phyloP scores from a whole-genome alignment of 768 basidiomycete genomes.

The Hygrophorus pudorinus region DNA sequence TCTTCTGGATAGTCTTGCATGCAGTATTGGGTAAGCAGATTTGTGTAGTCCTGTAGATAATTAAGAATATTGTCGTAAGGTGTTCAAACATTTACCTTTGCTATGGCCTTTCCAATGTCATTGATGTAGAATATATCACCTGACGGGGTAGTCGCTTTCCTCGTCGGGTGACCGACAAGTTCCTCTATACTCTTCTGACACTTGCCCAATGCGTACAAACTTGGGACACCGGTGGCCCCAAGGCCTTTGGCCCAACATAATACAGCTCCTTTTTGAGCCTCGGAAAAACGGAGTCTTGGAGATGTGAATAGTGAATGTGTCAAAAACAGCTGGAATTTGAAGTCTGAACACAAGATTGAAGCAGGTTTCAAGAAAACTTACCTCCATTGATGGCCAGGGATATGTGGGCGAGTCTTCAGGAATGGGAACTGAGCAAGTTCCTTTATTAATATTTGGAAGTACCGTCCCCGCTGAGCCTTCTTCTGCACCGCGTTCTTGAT shows the following conservation, averaged over 20 bases:
- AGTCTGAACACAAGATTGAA: neutral
- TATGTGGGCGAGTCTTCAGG: slow-evolving; percentile 1
- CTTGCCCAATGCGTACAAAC: slow-evolving; percentile 14
- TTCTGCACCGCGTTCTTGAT: too few relatives aligned
- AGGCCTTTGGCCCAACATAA: slow-evolving; percentile 19
- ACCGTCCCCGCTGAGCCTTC: too few relatives aligned
- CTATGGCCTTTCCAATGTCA: slow-evolving; percentile 2
- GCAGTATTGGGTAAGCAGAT: slow-evolving; percentile 12
- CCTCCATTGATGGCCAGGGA: slow-evolving; percentile 7
- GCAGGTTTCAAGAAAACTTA: neutral
- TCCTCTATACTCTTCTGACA: slow-evolving; percentile 10
- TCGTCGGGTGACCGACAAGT: slow-evolving; percentile 15
- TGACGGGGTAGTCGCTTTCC: slow-evolving; percentile 10
- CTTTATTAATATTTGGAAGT: too few relatives aligned
- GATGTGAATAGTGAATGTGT: slow-evolving; percentile 24
- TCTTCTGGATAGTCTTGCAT: slow-evolving; percentile 21
- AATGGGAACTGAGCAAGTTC: too few relatives aligned
- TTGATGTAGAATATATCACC: slow-evolving; percentile 22
- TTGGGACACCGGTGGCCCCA: slow-evolving; percentile 18
- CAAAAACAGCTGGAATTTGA: slow-evolving; percentile 21
- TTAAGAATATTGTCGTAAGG: neutral
- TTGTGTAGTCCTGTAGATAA: slow-evolving; percentile 15
- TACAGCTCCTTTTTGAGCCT: slow-evolving; percentile 18
- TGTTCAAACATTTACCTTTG: neutral
- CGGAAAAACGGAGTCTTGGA: slow-evolving; percentile 19